Percentiles rank a stretch among this genome's conserved stretches.
Conservation (phyloP, 2,329 filamentous ascomycete species). For the Chaetomium sp. region DNA sequence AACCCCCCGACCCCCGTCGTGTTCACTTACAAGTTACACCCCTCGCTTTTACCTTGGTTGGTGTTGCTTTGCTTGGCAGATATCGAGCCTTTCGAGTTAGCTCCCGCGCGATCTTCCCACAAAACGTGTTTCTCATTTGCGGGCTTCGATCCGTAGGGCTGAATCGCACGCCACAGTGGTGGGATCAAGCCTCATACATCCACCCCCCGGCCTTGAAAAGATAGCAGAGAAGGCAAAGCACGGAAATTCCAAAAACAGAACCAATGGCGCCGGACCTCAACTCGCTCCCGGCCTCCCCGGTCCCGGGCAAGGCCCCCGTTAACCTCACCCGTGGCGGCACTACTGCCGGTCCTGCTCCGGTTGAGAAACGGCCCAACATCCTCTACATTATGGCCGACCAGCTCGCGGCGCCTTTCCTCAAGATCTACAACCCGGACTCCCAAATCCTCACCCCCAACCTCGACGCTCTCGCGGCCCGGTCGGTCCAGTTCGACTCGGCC, state of each 20-base stretch:
- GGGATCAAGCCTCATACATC: background rate
- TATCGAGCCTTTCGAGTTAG: background rate
- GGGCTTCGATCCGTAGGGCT: slow-evolving; percentile 8
- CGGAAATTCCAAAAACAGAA: background rate
- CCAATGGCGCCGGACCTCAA: slow-evolving; percentile 69
- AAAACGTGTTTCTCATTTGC: background rate
- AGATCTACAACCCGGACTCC: slow-evolving; percentile 83
- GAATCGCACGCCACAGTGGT: slow-evolving; percentile 6
- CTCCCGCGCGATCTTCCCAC: background rate
- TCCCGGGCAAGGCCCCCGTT: slow-evolving; percentile 21
- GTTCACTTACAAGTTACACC: background rate
- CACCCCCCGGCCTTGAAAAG: background rate
- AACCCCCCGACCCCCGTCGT: background rate
- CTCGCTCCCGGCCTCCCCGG: slow-evolving; percentile 55
- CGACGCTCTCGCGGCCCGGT: slow-evolving; percentile 70
- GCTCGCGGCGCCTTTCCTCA: slow-evolving; percentile 80
- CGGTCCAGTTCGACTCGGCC: slow-evolving; percentile 86
- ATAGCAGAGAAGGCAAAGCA: background rate
- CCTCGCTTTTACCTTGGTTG: slow-evolving; percentile 6
- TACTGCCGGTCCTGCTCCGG: slow-evolving; percentile 5
- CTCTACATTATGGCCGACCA: slow-evolving; percentile 97
- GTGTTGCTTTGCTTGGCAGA: slow-evolving; percentile 6
- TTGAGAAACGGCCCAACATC: slow-evolving; percentile 60
- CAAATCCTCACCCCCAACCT: slow-evolving; percentile 90
- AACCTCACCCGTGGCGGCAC: slow-evolving; percentile 20